Evolutionary conservation across 2,329 filamentous ascomycete species (phyloP), one percentile per base, ranked within the genome.

Genomic region (Aspergillus aculeatinus): DNA sequence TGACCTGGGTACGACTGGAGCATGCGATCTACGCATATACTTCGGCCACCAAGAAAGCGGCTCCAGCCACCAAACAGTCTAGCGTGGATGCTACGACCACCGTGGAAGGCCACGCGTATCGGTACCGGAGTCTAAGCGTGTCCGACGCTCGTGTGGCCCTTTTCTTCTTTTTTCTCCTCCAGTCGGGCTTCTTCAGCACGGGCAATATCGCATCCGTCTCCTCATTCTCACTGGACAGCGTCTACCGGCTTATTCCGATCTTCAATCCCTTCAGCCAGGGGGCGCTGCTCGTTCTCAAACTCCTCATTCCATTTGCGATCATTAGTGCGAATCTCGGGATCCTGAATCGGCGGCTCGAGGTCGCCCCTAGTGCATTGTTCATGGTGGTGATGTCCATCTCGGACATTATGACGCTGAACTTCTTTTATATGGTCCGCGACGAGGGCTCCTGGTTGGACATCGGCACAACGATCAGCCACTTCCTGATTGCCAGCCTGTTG

Each of bases 391-490:
- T 97, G 86, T 90, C 90, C 0, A 86, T 96, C 55, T 93, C 90
- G 62, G 95, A 99, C 73, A 86, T 96, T 53, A 83, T 98, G 73
- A 98, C 95, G 3, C 82, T 99, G 55, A 91, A 95, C 70, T 99
- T 99, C 81, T 99, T 99, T 79, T 99, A 91, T 87, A 91, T 96
- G 69, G 95, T 99, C 50, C 90, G 90, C 70, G 95, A 99, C 68
- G 95, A 99, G 74, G 95, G 95, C 0, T 95, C 90, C 23, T 99
- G 95, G 95, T 79, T 99, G 61, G 95, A 99, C 73, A 99, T 99
- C 72, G 95, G 95, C 33, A 96, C 92, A 29, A 97, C 92, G 3
- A 99, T 99, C 66, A 96, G 87, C 70, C 93, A 98, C 74, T 99
- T 98, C 76, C 87, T 88, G 62, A 98, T 99, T 78, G 94, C 92